Base-by-base conservation (phyloP, 768 basidiomycete genomes). In the Tylopilus cervinicoccineus region DNA sequence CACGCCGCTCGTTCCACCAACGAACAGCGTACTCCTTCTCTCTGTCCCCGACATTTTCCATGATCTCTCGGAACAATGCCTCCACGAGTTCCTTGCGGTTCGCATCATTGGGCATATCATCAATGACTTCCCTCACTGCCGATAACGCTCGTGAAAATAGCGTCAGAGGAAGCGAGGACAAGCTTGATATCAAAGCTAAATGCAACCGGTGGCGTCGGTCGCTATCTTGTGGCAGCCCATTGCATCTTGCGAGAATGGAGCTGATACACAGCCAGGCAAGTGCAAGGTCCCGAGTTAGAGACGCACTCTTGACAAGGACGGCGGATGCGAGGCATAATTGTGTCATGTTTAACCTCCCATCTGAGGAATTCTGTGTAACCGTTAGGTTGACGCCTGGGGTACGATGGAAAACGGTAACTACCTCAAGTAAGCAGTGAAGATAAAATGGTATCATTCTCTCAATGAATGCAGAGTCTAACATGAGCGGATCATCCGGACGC, bases 321-420 rank as follows among this genome's bases (percentile, higher is more conserved):
- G 84, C 72, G 59, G 79, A 91, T 6, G 92, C 89, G 33, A 90
- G 73, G 24, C 84, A 69, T 8, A 93, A 74, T 59, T 93, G 92
- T 0, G 72, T 47, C 0, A 76, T 77, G 48, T 73, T 84, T 13
- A 93, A 71, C 52, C 71, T 74, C 22, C 76, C 80, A 33, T 85
- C 77, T 1, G 62, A 61, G 2, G 87, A 83, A 63, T 86, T 88
- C 84, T 89, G 37, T 48, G 41, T 12, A 19, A 31, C 19, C 12
- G 16, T 52, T 6, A 55, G 38, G 47, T 33, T 29, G 19, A 31
- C 34, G n/a, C 19, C 16, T 36, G 3, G 52, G 16, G n/a, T 12
- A 40, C 52, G 34, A 45, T 45, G n/a, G 34, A 34, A 38, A n/a
- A 22, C 2, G 7, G 13, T 4, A 47, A 72, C 59, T 50, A 88